Conservation (phyloP, 305 asterid genomes). For the Fraxinus nigra region DNA sequence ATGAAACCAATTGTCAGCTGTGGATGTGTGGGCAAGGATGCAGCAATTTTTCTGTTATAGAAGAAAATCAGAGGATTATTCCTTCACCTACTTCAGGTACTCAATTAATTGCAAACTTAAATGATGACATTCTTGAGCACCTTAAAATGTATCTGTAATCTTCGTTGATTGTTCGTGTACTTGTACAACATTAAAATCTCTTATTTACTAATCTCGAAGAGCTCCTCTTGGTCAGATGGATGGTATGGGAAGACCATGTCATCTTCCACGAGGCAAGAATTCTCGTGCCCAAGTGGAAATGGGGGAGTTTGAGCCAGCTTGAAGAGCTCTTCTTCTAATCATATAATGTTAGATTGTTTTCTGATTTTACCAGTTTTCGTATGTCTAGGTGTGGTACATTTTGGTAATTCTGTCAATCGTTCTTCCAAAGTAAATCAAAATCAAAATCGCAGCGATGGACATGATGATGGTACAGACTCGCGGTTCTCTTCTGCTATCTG, state of each 20-base stretch:
- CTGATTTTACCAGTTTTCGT: constrained; percentile 51
- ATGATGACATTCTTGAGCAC: constrained; percentile 29
- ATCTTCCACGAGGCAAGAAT: constrained; percentile 55
- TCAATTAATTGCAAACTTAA: constrained; percentile 29
- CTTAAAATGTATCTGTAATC: constrained; percentile 27
- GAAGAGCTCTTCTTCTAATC: constrained; percentile 66
- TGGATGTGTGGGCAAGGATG: constrained; percentile 42
- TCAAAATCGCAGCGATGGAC: constrained; percentile 23
- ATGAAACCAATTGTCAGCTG: constrained; percentile 31
- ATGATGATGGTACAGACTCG: constrained; percentile 53
- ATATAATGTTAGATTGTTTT: constrained; percentile 26
- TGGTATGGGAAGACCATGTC: constrained; percentile 61
- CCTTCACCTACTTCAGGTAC: constrained; percentile 67
- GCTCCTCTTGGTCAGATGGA: constrained; percentile 80
- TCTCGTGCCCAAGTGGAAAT: constrained; percentile 76
- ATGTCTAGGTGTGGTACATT: constrained; percentile 56
- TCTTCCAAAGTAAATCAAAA: constrained; percentile 46
- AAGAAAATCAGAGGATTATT: constrained; percentile 34
- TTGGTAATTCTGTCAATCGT: constrained; percentile 37
- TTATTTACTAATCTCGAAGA: constrained; percentile 41
- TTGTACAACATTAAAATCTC: constrained; percentile 21
- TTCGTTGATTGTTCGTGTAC: constrained; percentile 5
- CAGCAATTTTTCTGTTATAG: constrained; percentile 32
- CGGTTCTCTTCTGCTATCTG: constrained; percentile 73
- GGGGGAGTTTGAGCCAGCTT: constrained; percentile 90